Evolutionary conservation across 2,329 filamentous ascomycete species (phyloP).

Genomic region (Myriangium duriaei): DNA sequence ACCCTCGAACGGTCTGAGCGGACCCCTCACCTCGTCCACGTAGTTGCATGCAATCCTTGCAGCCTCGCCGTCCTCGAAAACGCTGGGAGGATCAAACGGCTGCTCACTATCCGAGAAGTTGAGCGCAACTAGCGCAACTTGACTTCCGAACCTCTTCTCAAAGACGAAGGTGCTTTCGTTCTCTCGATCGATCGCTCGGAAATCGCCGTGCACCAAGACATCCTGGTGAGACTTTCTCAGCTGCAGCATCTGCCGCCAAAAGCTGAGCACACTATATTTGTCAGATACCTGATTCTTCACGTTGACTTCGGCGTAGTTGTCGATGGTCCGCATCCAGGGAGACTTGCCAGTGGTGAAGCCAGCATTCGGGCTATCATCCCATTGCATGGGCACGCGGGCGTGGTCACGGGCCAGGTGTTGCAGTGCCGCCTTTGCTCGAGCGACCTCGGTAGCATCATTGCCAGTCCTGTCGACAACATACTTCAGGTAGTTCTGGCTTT

Average conservation of each 20-base stretch:
- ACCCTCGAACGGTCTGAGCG: conserved; percentile 6
- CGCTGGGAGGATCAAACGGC: neutral
- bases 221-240: conserved; percentile 46
- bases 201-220: conserved; percentile 56
- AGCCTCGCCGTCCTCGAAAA: conserved; percentile 6
- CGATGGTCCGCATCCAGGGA: conserved; percentile 62
- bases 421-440: conserved; percentile 38
- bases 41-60: conserved; percentile 5
- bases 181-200: conserved; percentile 41
- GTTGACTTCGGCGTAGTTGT: conserved; percentile 51
- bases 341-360: conserved; percentile 49
- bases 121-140: conserved; percentile 24
- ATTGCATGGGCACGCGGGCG: conserved; percentile 59
- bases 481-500: conserved; percentile 33
- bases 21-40: conserved; percentile 2
- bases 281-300: conserved; percentile 42
- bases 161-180: conserved; percentile 42
- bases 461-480: conserved; percentile 24
- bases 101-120: conserved; percentile 25
- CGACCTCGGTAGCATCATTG: conserved; percentile 26
- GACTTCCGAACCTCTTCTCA: conserved; percentile 22
- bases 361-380: conserved; percentile 46
- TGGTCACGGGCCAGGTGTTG: conserved; percentile 55
- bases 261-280: conserved; percentile 42
- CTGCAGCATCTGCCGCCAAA: conserved; percentile 48